phyloP scores from a whole-genome alignment of 768 basidiomycete genomes.

The Polyporus arcularius region DNA sequence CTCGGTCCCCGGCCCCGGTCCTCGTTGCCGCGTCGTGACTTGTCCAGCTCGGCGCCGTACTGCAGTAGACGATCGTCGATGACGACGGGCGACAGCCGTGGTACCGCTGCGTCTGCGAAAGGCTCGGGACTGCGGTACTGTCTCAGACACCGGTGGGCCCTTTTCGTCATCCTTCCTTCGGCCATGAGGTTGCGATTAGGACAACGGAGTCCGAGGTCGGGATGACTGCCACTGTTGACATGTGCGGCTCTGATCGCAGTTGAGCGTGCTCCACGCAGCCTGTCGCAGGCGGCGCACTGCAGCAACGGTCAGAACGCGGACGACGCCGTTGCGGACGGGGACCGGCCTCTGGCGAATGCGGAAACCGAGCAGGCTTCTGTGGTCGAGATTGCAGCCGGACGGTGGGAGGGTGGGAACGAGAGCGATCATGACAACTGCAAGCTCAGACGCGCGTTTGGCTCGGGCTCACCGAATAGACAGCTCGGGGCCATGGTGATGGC shows the following conservation, averaged over 20 bases:
- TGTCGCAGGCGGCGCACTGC: not conserved
- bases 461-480: too few relatives aligned
- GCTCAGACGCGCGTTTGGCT: too few relatives aligned
- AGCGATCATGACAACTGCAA: too few relatives aligned
- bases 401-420: too few relatives aligned
- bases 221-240: constrained; percentile 1
- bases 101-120: constrained; percentile 9
- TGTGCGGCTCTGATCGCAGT: constrained; percentile 8
- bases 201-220: not conserved
- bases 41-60: constrained; percentile 4
- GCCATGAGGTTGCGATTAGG: constrained; percentile 15
- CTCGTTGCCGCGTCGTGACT: not conserved
- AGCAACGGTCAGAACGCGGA: not conserved
- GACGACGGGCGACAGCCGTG: constrained; percentile 18
- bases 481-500: too few relatives aligned
- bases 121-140: not conserved
- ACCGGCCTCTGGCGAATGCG: too few relatives aligned
- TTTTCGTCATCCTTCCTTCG: constrained; percentile 11
- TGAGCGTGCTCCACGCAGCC: not conserved
- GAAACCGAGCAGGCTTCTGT: too few relatives aligned
- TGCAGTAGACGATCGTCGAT: constrained; percentile 2
- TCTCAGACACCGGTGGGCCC: not conserved
- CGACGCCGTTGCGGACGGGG: too few relatives aligned
- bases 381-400: too few relatives aligned
- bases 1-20: not conserved